Conservation (phyloP, 768 basidiomycete species). For the Tulasnella calospora region DNA sequence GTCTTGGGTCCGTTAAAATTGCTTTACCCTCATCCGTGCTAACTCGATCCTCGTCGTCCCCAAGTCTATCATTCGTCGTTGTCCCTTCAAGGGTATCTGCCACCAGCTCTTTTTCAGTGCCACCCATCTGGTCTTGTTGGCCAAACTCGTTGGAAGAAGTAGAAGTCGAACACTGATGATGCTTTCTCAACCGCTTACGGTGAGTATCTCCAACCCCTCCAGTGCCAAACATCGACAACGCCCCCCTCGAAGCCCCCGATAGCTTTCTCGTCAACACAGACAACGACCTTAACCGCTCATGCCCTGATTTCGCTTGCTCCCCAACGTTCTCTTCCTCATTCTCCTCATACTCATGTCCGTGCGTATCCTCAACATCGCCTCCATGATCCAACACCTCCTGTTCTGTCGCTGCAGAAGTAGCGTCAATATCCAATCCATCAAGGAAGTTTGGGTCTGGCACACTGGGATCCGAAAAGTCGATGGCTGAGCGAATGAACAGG, state of each 20-base stretch:
- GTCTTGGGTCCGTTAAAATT: not conserved
- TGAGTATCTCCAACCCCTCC: not conserved
- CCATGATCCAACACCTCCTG: not conserved
- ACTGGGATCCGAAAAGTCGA: not conserved
- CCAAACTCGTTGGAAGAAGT: not conserved
- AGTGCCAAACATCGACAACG: not conserved
- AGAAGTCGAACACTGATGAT: not conserved
- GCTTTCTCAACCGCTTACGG: not conserved
- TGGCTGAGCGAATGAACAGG: constrained; percentile 10
- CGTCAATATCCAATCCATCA: not conserved
- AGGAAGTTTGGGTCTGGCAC: constrained; percentile 6
- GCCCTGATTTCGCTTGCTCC: not conserved
- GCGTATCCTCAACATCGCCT: not conserved
- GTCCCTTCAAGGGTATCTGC: not conserved
- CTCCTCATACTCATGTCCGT: not conserved
- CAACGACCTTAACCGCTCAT: not conserved
- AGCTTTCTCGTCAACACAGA: not conserved
- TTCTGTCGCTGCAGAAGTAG: not conserved
- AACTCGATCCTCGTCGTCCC: not conserved
- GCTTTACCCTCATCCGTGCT: not conserved
- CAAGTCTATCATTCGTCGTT: not conserved
- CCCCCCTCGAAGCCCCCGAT: not conserved
- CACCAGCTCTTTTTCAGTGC: not conserved
- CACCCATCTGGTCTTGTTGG: not conserved
- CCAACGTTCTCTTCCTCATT: not conserved